Percentiles rank a stretch among this genome's conserved stretches.
phyloP scores from a whole-genome alignment of 1,139 yeast genomes.

The Wickerhamomyces sp. region DNA sequence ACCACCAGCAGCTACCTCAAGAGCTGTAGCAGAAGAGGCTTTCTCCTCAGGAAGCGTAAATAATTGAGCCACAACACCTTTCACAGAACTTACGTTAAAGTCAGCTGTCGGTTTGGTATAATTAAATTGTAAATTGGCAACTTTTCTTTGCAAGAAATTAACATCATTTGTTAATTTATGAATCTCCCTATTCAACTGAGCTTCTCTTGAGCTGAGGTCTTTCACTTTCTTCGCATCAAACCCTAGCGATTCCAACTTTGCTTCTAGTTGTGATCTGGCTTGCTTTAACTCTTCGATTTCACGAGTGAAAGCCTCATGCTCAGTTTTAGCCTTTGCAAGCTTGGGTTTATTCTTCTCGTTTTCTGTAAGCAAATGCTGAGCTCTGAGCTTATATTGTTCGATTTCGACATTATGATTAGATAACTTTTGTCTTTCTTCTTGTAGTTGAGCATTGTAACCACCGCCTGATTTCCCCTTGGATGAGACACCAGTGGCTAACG shows the following conservation, averaged over 20 bases:
- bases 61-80: conserved; percentile 87
- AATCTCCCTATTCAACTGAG: conserved; percentile 31
- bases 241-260: conserved; percentile 50
- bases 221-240: conserved; percentile 49
- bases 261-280: conserved; percentile 38
- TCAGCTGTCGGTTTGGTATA: conserved; percentile 61
- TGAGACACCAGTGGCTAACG: conserved; percentile 87
- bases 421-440: conserved; percentile 55
- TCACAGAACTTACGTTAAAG: conserved; percentile 61
- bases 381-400: conserved; percentile 58
- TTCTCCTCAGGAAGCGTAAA: conserved; percentile 61
- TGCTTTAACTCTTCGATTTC: conserved; percentile 42
- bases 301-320: conserved; percentile 38
- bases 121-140: conserved; percentile 72
- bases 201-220: conserved; percentile 44
- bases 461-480: conserved; percentile 75
- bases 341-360: conserved; percentile 49
- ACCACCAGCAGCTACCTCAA: conserved; percentile 95
- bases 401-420: conserved; percentile 52
- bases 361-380: conserved; percentile 53
- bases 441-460: conserved; percentile 75
- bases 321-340: conserved; percentile 49
- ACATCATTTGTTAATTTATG: conserved; percentile 45
- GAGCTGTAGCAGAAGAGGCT: conserved; percentile 66
- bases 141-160: conserved; percentile 56